A percentile compares a stretch with the other conserved stretches of the same genome.
phyloP scores from a whole-genome alignment of 352 stramenopile genomes.

The Globisporangium radiosum region DNA sequence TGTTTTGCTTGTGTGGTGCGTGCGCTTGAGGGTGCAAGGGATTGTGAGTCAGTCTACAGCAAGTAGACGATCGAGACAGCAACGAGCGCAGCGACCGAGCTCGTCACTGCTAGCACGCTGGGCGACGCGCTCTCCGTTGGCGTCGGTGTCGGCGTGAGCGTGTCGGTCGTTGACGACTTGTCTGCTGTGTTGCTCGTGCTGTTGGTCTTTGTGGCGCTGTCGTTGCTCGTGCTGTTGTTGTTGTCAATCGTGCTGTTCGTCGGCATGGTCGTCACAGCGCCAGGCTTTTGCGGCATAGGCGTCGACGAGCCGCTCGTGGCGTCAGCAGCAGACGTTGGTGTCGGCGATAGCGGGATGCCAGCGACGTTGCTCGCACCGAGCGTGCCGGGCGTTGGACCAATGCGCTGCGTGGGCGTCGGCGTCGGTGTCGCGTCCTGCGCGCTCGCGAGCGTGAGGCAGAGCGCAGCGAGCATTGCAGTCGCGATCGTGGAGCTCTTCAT shows the following conservation, averaged over 20 bases:
- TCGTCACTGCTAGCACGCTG: not conserved
- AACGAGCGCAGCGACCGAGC: not conserved
- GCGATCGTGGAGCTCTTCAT: constrained; percentile 10
- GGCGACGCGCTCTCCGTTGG: not conserved
- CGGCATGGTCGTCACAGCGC: not conserved
- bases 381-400: constrained; percentile 7
- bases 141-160: constrained; percentile 1
- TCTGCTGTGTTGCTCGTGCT: not conserved
- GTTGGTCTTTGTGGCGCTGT: not conserved
- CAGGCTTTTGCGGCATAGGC: too few species aligned
- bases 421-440: constrained; percentile 6
- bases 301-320: not conserved
- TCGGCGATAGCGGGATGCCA: constrained; percentile 14
- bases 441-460: not conserved
- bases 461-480: constrained; percentile 1
- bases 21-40: not conserved
- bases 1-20: too few species aligned
- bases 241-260: constrained; percentile 6
- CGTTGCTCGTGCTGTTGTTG: not conserved
- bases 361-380: constrained; percentile 14
- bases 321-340: constrained; percentile 12
- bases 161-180: not conserved
- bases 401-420: constrained; percentile 3
- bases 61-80: constrained; percentile 6
- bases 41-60: not conserved